A percentile compares a stretch with the other conserved stretches of the same genome.
Evolutionary conservation across 805 yeast species (phyloP).

Genomic region (Starmerella etchellsii): DNA sequence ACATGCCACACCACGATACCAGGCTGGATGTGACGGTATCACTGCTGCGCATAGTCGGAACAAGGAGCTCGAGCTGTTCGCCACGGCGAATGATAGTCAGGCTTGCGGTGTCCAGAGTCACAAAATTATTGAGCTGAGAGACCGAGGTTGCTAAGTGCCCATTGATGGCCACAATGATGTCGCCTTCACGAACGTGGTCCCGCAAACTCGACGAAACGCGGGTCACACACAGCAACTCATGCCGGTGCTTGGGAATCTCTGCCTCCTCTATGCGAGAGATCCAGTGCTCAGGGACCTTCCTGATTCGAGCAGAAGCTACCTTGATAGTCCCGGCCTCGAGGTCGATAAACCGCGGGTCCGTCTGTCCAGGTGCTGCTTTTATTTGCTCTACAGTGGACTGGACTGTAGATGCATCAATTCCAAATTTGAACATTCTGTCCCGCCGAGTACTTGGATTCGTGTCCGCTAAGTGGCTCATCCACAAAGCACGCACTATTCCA

Average conservation of each 20-base stretch:
- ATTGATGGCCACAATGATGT: constrained; percentile 60
- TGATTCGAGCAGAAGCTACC: constrained; percentile 60
- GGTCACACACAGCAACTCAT: constrained; percentile 59
- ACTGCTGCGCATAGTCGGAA: constrained; percentile 51
- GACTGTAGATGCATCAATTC: constrained; percentile 61
- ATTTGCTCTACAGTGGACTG: constrained; percentile 43
- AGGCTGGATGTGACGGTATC: constrained; percentile 50
- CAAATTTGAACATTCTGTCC: constrained; percentile 58
- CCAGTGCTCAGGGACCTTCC: constrained; percentile 85
- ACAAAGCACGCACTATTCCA: constrained; percentile 70
- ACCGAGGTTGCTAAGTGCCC: constrained; percentile 51
- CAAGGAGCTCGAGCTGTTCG: constrained; percentile 44
- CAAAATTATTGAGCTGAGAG: constrained; percentile 44
- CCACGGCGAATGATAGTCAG: constrained; percentile 65
- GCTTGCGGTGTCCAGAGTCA: constrained; percentile 34
- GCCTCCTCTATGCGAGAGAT: constrained; percentile 51
- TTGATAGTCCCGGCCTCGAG: constrained; percentile 62
- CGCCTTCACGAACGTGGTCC: constrained; percentile 41
- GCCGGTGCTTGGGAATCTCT: constrained; percentile 41
- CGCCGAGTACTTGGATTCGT: constrained; percentile 40
- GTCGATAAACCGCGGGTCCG: constrained; percentile 50
- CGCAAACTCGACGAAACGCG: constrained; percentile 43
- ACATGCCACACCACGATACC: constrained; percentile 72
- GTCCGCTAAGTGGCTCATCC: constrained; percentile 77
- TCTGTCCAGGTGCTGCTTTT: constrained; percentile 25